Conservation (phyloP, 768 basidiomycete species). For the Auricularia cornea region DNA sequence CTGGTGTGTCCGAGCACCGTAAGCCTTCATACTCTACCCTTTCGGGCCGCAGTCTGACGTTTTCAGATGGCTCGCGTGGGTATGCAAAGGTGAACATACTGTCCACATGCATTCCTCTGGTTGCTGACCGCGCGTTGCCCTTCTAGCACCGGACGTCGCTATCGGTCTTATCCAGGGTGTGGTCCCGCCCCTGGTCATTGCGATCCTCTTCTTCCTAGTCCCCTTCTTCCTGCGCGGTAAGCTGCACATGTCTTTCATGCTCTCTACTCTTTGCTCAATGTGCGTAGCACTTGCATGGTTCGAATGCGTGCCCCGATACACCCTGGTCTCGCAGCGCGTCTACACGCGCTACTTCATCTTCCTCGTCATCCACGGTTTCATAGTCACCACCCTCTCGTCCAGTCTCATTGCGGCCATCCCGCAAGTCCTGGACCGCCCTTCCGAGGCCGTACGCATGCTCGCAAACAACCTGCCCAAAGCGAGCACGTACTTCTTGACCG, state of each 20-base stretch:
- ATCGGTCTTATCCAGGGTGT: slow-evolving; percentile 25
- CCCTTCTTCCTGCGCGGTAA: slow-evolving; percentile 50
- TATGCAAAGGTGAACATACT: slow-evolving; percentile 20
- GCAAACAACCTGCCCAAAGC: slow-evolving; percentile 46
- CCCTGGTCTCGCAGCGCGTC: slow-evolving; percentile 59
- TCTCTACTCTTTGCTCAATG: neutral
- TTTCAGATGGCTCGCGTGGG: slow-evolving; percentile 51
- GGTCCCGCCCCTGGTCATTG: slow-evolving; percentile 55
- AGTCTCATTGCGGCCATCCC: slow-evolving; percentile 36
- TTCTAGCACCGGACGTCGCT: slow-evolving; percentile 7
- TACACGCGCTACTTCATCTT: slow-evolving; percentile 68
- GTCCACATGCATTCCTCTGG: too few species aligned
- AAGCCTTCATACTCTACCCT: neutral
- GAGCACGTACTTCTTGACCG: slow-evolving; percentile 52
- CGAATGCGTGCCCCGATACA: slow-evolving; percentile 61
- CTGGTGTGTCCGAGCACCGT: too few species aligned
- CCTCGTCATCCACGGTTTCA: slow-evolving; percentile 62
- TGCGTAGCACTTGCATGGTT: slow-evolving; percentile 48
- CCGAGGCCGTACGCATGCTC: slow-evolving; percentile 34
- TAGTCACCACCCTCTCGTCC: slow-evolving; percentile 58
- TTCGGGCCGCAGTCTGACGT: neutral
- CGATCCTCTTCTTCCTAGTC: slow-evolving; percentile 52
- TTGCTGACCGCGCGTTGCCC: too few species aligned
- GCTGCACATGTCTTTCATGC: slow-evolving; percentile 7
- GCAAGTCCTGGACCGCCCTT: slow-evolving; percentile 37